Evolutionary conservation across 176 grass and related monocot genomes (phyloP).

Genomic region (Tillandsia fasciculata): DNA sequence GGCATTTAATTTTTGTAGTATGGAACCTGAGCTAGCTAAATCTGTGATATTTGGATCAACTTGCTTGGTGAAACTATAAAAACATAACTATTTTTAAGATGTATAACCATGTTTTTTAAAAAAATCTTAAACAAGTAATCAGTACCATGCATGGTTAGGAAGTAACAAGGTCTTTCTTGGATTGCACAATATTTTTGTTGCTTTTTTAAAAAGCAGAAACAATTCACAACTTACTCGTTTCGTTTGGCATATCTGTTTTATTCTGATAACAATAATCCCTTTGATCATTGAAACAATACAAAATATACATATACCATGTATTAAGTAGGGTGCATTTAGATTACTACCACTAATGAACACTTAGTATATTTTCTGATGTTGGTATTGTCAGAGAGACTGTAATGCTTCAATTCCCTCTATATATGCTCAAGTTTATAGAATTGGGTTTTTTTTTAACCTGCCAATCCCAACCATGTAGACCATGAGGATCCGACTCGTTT

Average conservation of each 20-base stretch:
- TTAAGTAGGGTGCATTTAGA: background rate
- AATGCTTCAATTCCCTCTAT: too few species aligned
- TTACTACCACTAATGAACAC: background rate
- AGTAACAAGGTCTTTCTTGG: too few species aligned
- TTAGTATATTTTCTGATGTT: too few species aligned
- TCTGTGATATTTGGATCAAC: background rate
- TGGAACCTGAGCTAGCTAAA: background rate
- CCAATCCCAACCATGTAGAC: conserved; percentile 78
- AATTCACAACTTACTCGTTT: too few species aligned
- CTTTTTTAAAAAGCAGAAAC: too few species aligned
- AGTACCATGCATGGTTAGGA: too few species aligned
- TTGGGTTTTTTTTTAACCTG: conserved; percentile 33
- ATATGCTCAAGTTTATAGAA: background rate
- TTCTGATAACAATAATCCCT: background rate
- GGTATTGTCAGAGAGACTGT: too few species aligned
- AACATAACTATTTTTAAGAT: background rate
- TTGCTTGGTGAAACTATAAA: too few species aligned
- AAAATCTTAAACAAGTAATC: too few species aligned
- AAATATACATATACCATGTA: background rate
- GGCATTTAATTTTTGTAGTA: background rate
- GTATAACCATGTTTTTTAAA: background rate
- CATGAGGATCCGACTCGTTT: conserved; percentile 59
- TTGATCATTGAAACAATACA: background rate
- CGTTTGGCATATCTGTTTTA: too few species aligned
- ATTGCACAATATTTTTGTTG: too few species aligned